Percentiles rank a stretch among this genome's conserved stretches.
Conservation (phyloP, 305 asterid species). For the Rubia occidens region DNA sequence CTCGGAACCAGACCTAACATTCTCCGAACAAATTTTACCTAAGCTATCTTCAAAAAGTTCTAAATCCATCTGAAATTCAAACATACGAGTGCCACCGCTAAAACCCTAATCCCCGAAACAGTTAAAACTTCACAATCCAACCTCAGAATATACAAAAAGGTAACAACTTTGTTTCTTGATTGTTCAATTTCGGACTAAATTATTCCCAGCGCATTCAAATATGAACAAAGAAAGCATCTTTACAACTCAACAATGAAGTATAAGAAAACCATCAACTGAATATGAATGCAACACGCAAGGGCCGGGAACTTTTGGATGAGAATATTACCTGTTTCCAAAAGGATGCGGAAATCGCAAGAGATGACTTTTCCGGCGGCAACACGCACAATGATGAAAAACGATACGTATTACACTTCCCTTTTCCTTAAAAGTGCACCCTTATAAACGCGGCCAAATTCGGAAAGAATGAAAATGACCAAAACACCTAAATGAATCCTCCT, state of each 20-base stretch:
- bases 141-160: background rate
- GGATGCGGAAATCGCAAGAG: background rate
- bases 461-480: no score
- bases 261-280: background rate
- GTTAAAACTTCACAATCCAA: background rate
- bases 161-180: background rate
- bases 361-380: background rate
- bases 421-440: no score
- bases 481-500: no score
- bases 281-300: background rate
- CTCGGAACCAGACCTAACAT: conserved; percentile 45
- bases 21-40: background rate
- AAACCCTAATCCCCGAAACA: background rate
- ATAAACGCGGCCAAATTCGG: no score
- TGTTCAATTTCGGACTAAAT: background rate
- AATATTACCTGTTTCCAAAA: background rate
- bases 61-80: background rate
- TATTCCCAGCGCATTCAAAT: background rate
- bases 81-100: background rate
- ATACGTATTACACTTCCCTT: no score
- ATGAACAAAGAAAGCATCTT: background rate
- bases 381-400: background rate
- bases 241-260: background rate
- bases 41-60: background rate
- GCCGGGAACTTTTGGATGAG: background rate